Base-by-base conservation (phyloP, 2,329 filamentous ascomycete species). In the Penicillium nordicum region DNA sequence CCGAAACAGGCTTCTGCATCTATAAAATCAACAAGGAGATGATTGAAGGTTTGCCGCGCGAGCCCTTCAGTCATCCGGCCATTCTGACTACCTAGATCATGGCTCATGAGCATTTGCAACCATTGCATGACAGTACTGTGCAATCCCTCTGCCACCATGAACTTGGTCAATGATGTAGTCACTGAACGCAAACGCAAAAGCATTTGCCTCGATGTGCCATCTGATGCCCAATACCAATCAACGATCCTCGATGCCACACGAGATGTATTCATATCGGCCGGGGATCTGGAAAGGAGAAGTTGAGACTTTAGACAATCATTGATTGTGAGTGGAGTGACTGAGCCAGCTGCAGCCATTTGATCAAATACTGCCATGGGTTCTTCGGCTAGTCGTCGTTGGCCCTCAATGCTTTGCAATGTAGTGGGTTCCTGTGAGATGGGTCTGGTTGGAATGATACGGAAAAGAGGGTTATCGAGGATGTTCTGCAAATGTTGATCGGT, bases 381-480 rank as follows among this genome's bases (percentile, higher is more conserved):
- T 46, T 70, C 65, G 9, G 62, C 57, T n/a, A 67, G 18, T 48
- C 61, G 59, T 44, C 60, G 62, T 34, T 67, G 52, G 30, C 63
- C 45, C 38, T 64, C 57, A 7, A 59, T 23, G 49, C 57, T 55
- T 41, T 52, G 51, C 23, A 56, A 29, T 14, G 53, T 49, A 25
- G 57, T 46, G 38, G 60, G 52, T 42, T 66, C 57, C 12, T 49
- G 62, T 53, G 60, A 12, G 30, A 44, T 41, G 9, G 49, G 25
- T 43, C 68, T 69, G 25, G 64, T 58, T 10, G 74, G 75, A 7
- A 69, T 58, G n/a, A 75, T 68, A 11, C 70, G 70, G 58, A 77
- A 77, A 23, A 77, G 69, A 12, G 75, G 75, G 55, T 76, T 76
- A 30, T 76, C 68, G 10, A 77, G 62, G 38, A 77, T 75, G 11